Base-by-base conservation (phyloP, 345 rosid genomes). In the Linum usitatissimum region DNA sequence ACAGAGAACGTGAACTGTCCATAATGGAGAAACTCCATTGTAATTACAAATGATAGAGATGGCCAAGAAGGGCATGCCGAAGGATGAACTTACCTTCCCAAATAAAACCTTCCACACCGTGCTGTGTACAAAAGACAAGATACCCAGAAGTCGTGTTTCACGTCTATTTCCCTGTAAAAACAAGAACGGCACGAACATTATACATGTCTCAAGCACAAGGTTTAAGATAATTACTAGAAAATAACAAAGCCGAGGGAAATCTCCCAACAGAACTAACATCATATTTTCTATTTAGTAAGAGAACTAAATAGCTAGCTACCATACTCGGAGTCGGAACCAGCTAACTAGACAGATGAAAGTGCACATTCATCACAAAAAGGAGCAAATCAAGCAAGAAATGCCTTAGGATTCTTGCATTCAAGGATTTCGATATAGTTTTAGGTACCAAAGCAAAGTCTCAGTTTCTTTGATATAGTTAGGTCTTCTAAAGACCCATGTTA, bases 71-170 rank as follows among this genome's bases (percentile, higher is more conserved):
- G n/a, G 3, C 45, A 20, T 28, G 6, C 55, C 19, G 49, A 36
- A 31, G 19, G 18, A 28, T 34, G 28, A 59, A 59, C 67, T 69
- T 59, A 84, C 97, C 83, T 90, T 94, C 68, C 97, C 99, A 76
- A 90, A 94, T 69, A 94, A 79, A 31, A 83, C 97, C 77, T 94
- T 94, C 99, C 97, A 94, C 54, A 94, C 97, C 0, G 99, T 90
- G 78, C 92, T 94, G 75, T 90, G 96, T 17, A 94, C 92, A 68
- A 94, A 88, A 66, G 96, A 90, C 60, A 94, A 75, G 64, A 90
- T 90, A 58, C 97, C 99, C 66, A 94, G 67, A 64, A 94, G 78
- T 60, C 95, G 79, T 21, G 96, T 94, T 82, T 90, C 99, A 79
- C 96, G 88, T 83, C 96, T 75, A 69, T 94, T 94, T 30, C 99